Base-by-base conservation (phyloP, 139 green algal genomes). In the Picochlorum costavermella region DNA sequence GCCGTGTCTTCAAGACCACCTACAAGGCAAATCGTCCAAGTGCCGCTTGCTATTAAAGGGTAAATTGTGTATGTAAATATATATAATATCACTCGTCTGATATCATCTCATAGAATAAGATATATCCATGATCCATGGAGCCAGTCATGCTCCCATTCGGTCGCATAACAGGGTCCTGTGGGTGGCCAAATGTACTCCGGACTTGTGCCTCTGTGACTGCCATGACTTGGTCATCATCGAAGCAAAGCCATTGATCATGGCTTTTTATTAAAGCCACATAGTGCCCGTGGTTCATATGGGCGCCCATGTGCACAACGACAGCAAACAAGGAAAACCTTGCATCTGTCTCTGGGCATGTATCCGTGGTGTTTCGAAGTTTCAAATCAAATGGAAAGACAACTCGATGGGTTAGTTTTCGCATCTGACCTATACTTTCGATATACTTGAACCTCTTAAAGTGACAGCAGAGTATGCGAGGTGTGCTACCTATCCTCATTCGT, bases 391-490 rank as follows among this genome's bases (percentile, higher is more conserved):
- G 93, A 75, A 99, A 99, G 28, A 95, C 91, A 37, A 99, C 93
- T 0, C 93, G 81, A 69, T 99, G 90, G 69, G 88, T 92, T 29
- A 99, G 85, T 80, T 99, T 99, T 63, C 81, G 81, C 73, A 92
- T 70, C 68, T 84, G 86, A 65, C 43, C 75, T 48, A 87, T 58
- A 67, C 79, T 68, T 72, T 90, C 87, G 11, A 89, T 74, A 75
- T 95, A 96, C 63, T 97, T 97, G 81, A 97, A 98, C 16, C 92
- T 81, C 72, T 97, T 97, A 16, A 98, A 78, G 74, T 98, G 92
- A 60, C 97, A 74, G 56, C 90, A 89, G 26, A 98, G 82, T 50
- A 95, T 83, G 13, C 75, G 67, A 3, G 92, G 92, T 26, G 86
- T 65, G 40, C 70, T 64, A 37, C 37, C 50, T 63, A 81, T 43